These are phyloP conservation scores for Discostella stelligera DNA, from an alignment of 352 stramenopile species.

Conservation along the genomic window DNA sequence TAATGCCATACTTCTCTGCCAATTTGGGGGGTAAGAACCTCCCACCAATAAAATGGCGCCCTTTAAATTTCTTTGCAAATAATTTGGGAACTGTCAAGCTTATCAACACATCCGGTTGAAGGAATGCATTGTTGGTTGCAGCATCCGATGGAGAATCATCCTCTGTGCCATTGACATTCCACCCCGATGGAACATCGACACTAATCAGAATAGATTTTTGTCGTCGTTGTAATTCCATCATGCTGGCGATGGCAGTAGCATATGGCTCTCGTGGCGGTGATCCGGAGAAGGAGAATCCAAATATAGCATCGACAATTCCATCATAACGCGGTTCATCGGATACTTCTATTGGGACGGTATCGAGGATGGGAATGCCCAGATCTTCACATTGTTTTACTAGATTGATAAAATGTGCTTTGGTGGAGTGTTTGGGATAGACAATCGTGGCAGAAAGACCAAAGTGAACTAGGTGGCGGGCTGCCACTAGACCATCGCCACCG, in stretches of 20 bases:
- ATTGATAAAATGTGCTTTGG: slow-evolving; percentile 72
- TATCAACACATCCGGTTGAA: slow-evolving; percentile 91
- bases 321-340: slow-evolving; percentile 28
- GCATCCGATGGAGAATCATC: neutral
- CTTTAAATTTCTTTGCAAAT: slow-evolving; percentile 88
- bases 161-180: slow-evolving; percentile 92
- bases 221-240: slow-evolving; percentile 48
- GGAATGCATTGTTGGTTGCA: slow-evolving; percentile 54
- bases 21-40: slow-evolving; percentile 89
- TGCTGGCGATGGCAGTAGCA: slow-evolving; percentile 61
- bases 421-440: slow-evolving; percentile 89
- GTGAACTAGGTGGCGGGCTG: slow-evolving; percentile 94
- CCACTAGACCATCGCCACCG: slow-evolving; percentile 97
- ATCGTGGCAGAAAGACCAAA: slow-evolving; percentile 94
- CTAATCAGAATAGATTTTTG: slow-evolving; percentile 87
- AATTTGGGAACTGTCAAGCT: slow-evolving; percentile 97
- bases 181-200: slow-evolving; percentile 97
- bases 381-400: slow-evolving; percentile 77
- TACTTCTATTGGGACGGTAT: slow-evolving; percentile 48
- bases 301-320: slow-evolving; percentile 97
- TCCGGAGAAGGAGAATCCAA: slow-evolving; percentile 96
- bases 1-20: slow-evolving; percentile 81
- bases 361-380: slow-evolving; percentile 61
- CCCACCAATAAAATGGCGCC: slow-evolving; percentile 94
- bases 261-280: slow-evolving; percentile 50